Conservation (phyloP, 345 rosid genomes). For the Lepidium sativum region DNA sequence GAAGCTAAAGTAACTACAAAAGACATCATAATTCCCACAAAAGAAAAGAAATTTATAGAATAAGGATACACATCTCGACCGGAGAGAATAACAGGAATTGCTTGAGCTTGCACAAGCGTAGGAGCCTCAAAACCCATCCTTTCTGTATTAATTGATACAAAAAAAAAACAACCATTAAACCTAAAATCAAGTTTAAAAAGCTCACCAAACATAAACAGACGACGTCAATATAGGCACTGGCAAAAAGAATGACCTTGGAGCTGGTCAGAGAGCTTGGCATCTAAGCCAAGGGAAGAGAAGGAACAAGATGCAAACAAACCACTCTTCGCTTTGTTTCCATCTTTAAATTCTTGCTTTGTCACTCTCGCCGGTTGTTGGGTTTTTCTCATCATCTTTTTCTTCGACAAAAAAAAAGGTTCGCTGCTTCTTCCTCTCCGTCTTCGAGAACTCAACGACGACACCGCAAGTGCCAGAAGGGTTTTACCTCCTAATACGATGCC, state of each 20-base stretch:
- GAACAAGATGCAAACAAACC: slow-evolving; percentile 53
- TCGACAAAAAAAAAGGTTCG: too few species aligned
- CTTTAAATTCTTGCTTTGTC: slow-evolving; percentile 18
- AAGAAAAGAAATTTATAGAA: neutral
- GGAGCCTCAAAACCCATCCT: slow-evolving; percentile 83
- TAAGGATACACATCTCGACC: slow-evolving; percentile 88
- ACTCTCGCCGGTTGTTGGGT: slow-evolving; percentile 1
- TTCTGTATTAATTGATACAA: slow-evolving; percentile 33
- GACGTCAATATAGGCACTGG: neutral
- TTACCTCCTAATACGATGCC: neutral
- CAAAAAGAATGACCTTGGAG: slow-evolving; percentile 37
- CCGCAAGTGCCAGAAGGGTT: slow-evolving; percentile 18
- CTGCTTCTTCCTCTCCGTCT: slow-evolving; percentile 4
- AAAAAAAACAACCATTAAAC: neutral
- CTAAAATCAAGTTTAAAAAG: neutral
- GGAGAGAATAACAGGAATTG: slow-evolving; percentile 87
- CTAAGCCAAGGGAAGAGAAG: slow-evolving; percentile 64
- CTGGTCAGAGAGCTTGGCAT: slow-evolving; percentile 47
- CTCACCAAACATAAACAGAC: neutral
- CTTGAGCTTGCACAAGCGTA: slow-evolving; percentile 79
- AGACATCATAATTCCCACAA: neutral
- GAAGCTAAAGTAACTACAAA: neutral
- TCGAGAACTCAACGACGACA: neutral
- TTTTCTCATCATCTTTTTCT: slow-evolving; percentile 14
- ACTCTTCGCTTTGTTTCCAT: slow-evolving; percentile 10